Evolutionary conservation across 768 basidiomycete species (phyloP).

Genomic region (Podaxis pistillaris): DNA sequence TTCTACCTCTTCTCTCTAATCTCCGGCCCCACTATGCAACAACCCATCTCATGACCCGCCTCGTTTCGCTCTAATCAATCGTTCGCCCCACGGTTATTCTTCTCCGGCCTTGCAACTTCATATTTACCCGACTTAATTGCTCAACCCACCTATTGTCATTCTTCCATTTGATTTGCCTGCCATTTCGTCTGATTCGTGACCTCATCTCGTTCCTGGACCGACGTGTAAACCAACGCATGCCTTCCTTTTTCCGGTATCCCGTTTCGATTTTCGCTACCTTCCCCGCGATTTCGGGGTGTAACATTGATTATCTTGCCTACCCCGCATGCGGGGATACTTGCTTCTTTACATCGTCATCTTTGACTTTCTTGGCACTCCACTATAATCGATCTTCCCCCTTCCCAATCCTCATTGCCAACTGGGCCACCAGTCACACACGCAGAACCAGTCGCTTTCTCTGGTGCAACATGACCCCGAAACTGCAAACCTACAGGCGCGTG

Average conservation of each 20-base stretch:
- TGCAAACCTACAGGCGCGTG: conserved; percentile 41
- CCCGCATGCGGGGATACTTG: conserved; percentile 6
- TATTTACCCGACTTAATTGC: conserved; percentile 1
- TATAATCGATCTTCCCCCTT: conserved; percentile 14
- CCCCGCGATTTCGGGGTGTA: not conserved
- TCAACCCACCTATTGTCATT: conserved; percentile 3
- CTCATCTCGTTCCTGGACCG: not conserved
- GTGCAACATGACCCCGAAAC: conserved; percentile 37
- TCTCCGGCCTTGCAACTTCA: not conserved
- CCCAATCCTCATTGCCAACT: conserved; percentile 7
- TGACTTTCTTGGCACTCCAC: conserved; percentile 10
- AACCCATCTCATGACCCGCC: conserved; percentile 9
- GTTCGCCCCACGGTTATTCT: not conserved
- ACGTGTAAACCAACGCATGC: not conserved
- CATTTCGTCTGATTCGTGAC: conserved; percentile 13
- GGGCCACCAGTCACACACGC: conserved; percentile 29
- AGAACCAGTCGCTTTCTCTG: conserved; percentile 36
- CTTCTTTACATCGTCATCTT: not conserved
- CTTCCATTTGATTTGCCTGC: conserved; percentile 4
- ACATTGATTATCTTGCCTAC: conserved; percentile 3
- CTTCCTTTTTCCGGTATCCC: conserved; percentile 6
- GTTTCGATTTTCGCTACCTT: not conserved
- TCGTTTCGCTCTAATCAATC: conserved; percentile 1
- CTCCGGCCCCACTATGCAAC: conserved; percentile 7
- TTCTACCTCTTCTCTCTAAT: conserved; percentile 13